Evolutionary conservation across 1,139 yeast species (phyloP).

Genomic region (Candida sp.): DNA sequence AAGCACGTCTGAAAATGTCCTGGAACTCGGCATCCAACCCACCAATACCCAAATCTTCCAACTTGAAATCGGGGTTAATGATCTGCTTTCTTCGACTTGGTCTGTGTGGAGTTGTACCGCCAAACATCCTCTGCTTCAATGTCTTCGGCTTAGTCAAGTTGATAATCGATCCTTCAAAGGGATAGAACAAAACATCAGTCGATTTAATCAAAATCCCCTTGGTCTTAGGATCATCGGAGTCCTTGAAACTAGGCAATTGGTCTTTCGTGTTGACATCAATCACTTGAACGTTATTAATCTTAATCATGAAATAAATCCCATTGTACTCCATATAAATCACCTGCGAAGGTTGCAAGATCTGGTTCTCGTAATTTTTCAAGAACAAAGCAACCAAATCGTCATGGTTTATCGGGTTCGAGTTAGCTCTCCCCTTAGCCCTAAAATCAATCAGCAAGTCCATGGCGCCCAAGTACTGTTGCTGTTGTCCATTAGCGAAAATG

Average conservation of each 20-base stretch:
- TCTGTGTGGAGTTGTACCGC: conserved; percentile 15
- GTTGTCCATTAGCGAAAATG: conserved; percentile 49
- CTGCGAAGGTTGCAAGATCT: conserved; percentile 89
- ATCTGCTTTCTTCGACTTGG: conserved; percentile 86
- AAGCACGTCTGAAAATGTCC: conserved; percentile 95
- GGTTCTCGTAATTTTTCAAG: conserved; percentile 67
- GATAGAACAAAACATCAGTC: conserved; percentile 77
- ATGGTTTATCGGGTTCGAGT: conserved; percentile 71
- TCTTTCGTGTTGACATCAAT: conserved; percentile 59
- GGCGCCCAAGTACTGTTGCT: conserved; percentile 71
- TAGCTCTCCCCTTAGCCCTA: conserved; percentile 69
- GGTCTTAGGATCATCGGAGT: conserved; percentile 47
- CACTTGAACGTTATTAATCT: conserved; percentile 73
- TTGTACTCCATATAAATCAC: conserved; percentile 81
- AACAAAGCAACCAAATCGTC: conserved; percentile 78
- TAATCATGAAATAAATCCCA: conserved; percentile 71
- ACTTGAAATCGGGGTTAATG: conserved; percentile 93
- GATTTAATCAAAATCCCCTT: conserved; percentile 87
- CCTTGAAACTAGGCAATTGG: conserved; percentile 30
- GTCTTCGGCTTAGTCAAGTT: conserved; percentile 46
- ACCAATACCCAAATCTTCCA: conserved; percentile 98
- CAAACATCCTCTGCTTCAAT: conserved; percentile 28
- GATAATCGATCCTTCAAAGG: conserved; percentile 73
- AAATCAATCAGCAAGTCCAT: conserved; percentile 83
- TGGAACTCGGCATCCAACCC: conserved; percentile 95